Conservation (phyloP, 2,329 filamentous ascomycete species). For the Seiridium unicorne region DNA sequence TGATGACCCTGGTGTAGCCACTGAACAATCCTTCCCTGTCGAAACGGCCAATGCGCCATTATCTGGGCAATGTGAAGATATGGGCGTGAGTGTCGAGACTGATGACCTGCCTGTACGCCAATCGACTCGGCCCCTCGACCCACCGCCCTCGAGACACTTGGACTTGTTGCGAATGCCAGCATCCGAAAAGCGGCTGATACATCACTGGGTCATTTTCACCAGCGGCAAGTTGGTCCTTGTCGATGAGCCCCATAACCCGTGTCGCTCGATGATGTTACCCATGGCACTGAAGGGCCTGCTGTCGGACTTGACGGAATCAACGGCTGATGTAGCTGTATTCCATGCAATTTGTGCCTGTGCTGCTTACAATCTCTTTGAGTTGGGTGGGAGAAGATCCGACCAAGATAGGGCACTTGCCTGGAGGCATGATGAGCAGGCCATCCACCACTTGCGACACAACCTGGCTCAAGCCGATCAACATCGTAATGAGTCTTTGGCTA, state of each 20-base stretch:
- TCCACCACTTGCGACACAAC: constrained; percentile 19
- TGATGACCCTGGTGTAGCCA: background rate
- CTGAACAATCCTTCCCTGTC: background rate
- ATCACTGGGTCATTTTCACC: constrained; percentile 24
- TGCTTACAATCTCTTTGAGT: constrained; percentile 37
- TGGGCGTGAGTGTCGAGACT: background rate
- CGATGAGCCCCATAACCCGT: constrained; percentile 22
- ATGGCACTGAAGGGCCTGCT: constrained; percentile 21
- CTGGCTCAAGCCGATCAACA: constrained; percentile 16
- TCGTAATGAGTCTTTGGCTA: constrained; percentile 33
- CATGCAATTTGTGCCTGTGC: constrained; percentile 34
- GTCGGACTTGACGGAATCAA: constrained; percentile 15
- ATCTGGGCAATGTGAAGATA: background rate
- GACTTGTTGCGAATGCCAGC: constrained; percentile 15
- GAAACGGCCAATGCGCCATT: background rate
- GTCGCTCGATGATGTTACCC: constrained; percentile 22
- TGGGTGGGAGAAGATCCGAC: constrained; percentile 22
- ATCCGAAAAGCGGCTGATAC: constrained; percentile 20
- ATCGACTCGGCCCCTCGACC: background rate
- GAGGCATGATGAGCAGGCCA: constrained; percentile 20
- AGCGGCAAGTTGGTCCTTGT: constrained; percentile 22
- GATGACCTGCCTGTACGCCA: too few relatives aligned
- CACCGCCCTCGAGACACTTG: constrained; percentile 14
- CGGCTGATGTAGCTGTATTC: constrained; percentile 19
- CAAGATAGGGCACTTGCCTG: constrained; percentile 17